Percentiles rank a stretch among this genome's conserved stretches.
These are phyloP conservation scores for Medicago truncatula DNA, from an alignment of 306 rosid species.

Conservation along the genomic window DNA sequence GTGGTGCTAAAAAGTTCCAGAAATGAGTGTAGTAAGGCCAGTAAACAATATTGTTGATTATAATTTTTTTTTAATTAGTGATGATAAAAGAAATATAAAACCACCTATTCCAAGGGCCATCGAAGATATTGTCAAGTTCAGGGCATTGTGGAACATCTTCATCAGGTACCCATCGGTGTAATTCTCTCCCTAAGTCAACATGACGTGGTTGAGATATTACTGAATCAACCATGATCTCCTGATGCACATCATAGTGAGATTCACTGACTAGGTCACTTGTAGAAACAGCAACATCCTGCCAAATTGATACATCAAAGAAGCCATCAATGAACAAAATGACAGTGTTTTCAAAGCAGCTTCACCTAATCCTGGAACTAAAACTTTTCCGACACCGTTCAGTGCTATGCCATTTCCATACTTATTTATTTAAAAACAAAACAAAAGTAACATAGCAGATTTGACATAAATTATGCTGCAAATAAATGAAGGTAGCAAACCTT, in stretches of 20 bases:
- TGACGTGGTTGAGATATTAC: constrained; percentile 78
- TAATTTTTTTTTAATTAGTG: background rate
- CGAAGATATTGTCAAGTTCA: constrained; percentile 86
- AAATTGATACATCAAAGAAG: constrained; percentile 42
- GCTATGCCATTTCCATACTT: constrained; percentile 11
- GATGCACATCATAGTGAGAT: constrained; percentile 58
- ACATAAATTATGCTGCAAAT: constrained; percentile 36
- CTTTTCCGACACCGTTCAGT: constrained; percentile 16
- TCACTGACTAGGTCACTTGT: constrained; percentile 63
- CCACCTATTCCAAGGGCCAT: constrained; percentile 85
- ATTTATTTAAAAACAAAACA: background rate
- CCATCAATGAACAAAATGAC: constrained; percentile 33
- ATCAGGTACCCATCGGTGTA: constrained; percentile 93
- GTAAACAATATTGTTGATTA: constrained; percentile 2
- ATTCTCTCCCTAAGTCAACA: constrained; percentile 76
- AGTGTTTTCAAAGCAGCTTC: constrained; percentile 27
- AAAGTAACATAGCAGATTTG: background rate
- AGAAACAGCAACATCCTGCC: constrained; percentile 76
- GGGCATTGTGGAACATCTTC: constrained; percentile 80
- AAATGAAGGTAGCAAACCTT: constrained; percentile 64
- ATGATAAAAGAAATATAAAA: constrained; percentile 47
- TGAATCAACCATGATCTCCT: constrained; percentile 85
- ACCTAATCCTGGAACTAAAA: constrained; percentile 16
- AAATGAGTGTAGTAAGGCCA: background rate
- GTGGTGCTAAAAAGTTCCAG: background rate